Evolutionary conservation across 2,329 filamentous ascomycete genomes (phyloP), one percentile per base, ranked within the genome.

Genomic region (Fusarium siculi): DNA sequence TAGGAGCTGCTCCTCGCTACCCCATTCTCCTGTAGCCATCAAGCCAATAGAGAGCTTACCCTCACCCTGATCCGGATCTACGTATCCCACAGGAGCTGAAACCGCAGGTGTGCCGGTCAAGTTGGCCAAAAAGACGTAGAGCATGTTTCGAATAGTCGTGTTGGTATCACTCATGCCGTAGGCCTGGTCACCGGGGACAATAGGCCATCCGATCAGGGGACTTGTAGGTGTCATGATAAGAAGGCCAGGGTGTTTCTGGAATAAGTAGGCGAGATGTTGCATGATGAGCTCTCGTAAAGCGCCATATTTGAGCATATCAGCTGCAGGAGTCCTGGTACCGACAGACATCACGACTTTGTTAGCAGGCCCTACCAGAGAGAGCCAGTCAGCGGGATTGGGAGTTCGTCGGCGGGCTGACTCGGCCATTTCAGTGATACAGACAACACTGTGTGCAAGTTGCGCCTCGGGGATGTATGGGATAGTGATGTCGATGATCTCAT

Each of bases 111-210:
- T 91, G 0, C 95, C 95, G 0, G 87, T 90, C 75, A 94, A 91
- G 81, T 98, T 98, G 11, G 95, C 93, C 40, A 97, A 82, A 88
- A 93, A 97, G 21, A 93, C 91, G 82, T 94, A 97, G 81, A 92
- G 90, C 94, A 97, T 97, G 78, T 89, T 93, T 32, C 88, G 85
- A n/a, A 97, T 84, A 21, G 90, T 91, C 68, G 84, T 85, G 79
- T 96, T 94, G 1, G 87, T 91, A 80, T 98, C 92, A 42, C 87
- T 91, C 74, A 94, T 85, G 5, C 95, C 95, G 77, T 95, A 91
- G n/a, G 84, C 84, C 21, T 90, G 84, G 44, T 93, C 91, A 14
- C 84, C 86, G 3, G 85, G 81, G 16, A 80, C 68, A 30, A 91
- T 90, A 46, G 89, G 88, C 93, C 93, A 97, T 16, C 95, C 95